Percentiles rank a stretch among this genome's conserved stretches.
These are phyloP conservation scores for Sclerospora graminicola DNA, from an alignment of 352 stramenopile species.

Conservation along the genomic window DNA sequence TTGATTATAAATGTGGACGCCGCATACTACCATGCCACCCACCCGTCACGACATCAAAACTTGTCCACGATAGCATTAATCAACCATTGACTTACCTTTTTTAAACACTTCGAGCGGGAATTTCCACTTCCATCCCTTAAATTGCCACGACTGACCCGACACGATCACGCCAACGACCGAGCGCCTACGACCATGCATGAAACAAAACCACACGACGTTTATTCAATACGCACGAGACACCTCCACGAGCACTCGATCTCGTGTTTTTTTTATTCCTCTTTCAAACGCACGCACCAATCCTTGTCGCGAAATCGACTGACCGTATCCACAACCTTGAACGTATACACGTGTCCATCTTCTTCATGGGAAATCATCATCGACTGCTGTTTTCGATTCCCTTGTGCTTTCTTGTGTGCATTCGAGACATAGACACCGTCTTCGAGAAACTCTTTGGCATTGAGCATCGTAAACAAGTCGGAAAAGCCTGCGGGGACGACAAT, in stretches of 20 bases:
- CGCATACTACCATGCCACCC: conserved; percentile 45
- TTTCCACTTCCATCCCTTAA: conserved; percentile 90
- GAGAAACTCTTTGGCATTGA: conserved; percentile 85
- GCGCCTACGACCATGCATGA: no score
- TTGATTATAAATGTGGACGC: conserved; percentile 80
- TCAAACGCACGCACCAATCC: conserved; percentile 67
- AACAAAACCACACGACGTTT: no score
- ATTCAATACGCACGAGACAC: no score
- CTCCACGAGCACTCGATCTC: no score
- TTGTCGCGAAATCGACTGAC: conserved; percentile 76
- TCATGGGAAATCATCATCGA: conserved; percentile 77
- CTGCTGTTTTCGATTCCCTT: conserved; percentile 71
- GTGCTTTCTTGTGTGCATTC: conserved; percentile 80
- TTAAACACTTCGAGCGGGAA: conserved; percentile 88
- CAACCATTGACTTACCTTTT: conserved; percentile 66
- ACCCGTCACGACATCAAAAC: no score
- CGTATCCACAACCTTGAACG: conserved; percentile 85
- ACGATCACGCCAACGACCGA: conserved; percentile 85
- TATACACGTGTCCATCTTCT: conserved; percentile 70
- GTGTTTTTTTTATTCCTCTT: no score
- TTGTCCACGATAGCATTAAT: no score
- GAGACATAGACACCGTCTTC: conserved; percentile 70
- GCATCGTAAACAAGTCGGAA: conserved; percentile 82
- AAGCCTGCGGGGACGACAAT: conserved; percentile 86
- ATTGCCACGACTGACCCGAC: conserved; percentile 86